These are phyloP conservation scores for Clavispora phyllophila DNA, from an alignment of 805 yeast species.

Conservation along the genomic window DNA sequence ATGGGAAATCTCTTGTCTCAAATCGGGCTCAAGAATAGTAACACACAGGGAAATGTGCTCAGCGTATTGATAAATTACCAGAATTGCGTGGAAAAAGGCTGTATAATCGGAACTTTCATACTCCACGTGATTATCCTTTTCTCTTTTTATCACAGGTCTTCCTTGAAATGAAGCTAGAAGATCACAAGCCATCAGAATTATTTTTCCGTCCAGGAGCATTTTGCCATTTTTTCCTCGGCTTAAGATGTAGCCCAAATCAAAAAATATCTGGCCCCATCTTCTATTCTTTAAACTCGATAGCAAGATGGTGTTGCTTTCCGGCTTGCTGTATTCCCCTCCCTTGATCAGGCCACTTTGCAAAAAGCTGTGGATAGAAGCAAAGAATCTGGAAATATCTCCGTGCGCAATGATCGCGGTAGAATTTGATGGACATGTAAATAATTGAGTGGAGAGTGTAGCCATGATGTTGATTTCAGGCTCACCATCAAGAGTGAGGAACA, in stretches of 20 bases:
- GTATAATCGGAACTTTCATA: constrained; percentile 85
- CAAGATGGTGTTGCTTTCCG: constrained; percentile 28
- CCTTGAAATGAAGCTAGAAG: constrained; percentile 71
- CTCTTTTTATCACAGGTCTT: constrained; percentile 67
- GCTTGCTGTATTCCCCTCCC: constrained; percentile 38
- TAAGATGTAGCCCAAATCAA: constrained; percentile 73
- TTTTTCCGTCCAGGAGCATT: constrained; percentile 39
- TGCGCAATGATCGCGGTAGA: constrained; percentile 58
- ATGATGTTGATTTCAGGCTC: constrained; percentile 83
- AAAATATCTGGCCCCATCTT: constrained; percentile 71
- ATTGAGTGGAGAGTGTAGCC: constrained; percentile 71
- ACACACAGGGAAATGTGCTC: constrained; percentile 49
- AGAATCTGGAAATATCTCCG: constrained; percentile 58
- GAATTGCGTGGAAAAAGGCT: constrained; percentile 61
- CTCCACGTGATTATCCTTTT: constrained; percentile 77
- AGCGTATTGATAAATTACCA: constrained; percentile 60
- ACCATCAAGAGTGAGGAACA: constrained; percentile 68
- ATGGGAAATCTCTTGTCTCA: constrained; percentile 11
- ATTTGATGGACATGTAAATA: constrained; percentile 85
- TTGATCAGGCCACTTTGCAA: constrained; percentile 50
- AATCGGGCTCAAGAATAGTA: constrained; percentile 14
- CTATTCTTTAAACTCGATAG: constrained; percentile 57
- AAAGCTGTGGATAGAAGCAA: constrained; percentile 60
- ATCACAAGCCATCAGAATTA: constrained; percentile 59
- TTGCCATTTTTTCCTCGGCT: constrained; percentile 59